These are phyloP conservation scores for Cyathus striatus DNA, from an alignment of 768 basidiomycete species.

Conservation along the genomic window DNA sequence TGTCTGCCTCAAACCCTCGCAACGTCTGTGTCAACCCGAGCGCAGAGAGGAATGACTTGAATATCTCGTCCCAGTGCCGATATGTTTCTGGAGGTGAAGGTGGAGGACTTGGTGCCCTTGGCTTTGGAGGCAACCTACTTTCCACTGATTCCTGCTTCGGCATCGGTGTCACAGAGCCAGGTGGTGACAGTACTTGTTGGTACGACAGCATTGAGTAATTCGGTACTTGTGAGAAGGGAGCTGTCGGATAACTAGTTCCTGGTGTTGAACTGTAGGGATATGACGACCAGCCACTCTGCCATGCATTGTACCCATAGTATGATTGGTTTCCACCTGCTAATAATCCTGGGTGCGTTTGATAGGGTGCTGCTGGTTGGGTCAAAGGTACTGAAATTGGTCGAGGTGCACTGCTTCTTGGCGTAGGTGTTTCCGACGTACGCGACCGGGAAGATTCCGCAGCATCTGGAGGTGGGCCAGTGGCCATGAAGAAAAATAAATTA, in stretches of 20 bases:
- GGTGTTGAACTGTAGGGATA: slow-evolving; percentile 3
- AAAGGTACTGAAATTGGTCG: not conserved
- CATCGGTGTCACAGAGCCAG: too few relatives aligned
- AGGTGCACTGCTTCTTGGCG: slow-evolving; percentile 1
- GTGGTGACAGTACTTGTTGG: too few relatives aligned
- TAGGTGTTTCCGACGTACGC: not conserved
- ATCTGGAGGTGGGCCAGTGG: slow-evolving; percentile 32
- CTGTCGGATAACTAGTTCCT: too few relatives aligned
- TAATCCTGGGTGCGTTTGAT: not conserved
- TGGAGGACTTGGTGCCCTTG: slow-evolving; percentile 8
- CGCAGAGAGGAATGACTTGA: slow-evolving; percentile 48
- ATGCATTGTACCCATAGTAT: slow-evolving; percentile 8
- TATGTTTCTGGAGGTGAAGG: slow-evolving; percentile 35
- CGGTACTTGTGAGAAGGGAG: too few relatives aligned
- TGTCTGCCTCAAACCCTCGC: slow-evolving; percentile 63
- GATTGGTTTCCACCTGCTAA: not conserved
- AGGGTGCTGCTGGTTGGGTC: not conserved
- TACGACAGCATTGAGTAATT: too few relatives aligned
- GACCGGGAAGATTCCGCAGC: slow-evolving; percentile 32
- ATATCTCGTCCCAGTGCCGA: slow-evolving; percentile 57
- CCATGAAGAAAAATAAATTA: slow-evolving; percentile 24
- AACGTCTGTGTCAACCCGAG: slow-evolving; percentile 55
- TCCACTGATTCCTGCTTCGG: too few relatives aligned
- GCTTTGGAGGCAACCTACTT: slow-evolving; percentile 1
- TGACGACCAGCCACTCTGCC: slow-evolving; percentile 7